Conservation (phyloP, 805 yeast species). For the Cyberlindnera xylosilytica region DNA sequence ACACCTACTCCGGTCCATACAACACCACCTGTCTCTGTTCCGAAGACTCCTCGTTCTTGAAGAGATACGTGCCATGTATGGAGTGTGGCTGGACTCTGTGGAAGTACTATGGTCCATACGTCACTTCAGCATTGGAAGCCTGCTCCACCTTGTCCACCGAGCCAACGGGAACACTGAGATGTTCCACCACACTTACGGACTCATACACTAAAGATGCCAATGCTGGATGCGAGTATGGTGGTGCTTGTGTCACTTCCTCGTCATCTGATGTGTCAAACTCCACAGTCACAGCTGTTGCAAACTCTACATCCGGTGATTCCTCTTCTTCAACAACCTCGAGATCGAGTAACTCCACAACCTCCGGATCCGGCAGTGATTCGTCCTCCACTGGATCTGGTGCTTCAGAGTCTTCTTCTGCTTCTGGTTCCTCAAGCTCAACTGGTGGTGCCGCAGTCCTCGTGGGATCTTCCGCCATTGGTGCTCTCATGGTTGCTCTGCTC, state of each 20-base stretch:
- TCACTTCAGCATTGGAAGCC: constrained; percentile 29
- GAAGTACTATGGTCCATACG: constrained; percentile 32
- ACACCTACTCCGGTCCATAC: constrained; percentile 27
- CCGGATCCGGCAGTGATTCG: too few relatives aligned
- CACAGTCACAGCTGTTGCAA: too few relatives aligned
- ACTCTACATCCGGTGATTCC: neutral
- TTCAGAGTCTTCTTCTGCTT: neutral
- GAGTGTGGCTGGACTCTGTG: constrained; percentile 40
- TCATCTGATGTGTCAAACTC: too few relatives aligned
- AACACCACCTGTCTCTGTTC: constrained; percentile 31
- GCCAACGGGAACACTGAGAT: constrained; percentile 34
- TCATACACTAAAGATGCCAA: constrained; percentile 17
- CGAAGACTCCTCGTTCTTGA: constrained; percentile 24
- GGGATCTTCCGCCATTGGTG: constrained; percentile 5
- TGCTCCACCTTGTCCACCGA: constrained; percentile 29
- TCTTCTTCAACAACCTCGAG: constrained; percentile 1
- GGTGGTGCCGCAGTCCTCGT: constrained; percentile 3
- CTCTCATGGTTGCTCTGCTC: constrained; percentile 1
- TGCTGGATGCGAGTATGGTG: constrained; percentile 15
- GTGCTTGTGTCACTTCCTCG: neutral
- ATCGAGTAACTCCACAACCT: too few relatives aligned
- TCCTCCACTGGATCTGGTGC: neutral
- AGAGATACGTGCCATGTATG: constrained; percentile 30
- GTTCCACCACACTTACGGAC: constrained; percentile 22
- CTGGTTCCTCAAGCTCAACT: constrained; percentile 1